Evolutionary conservation across 2,329 filamentous ascomycete genomes (phyloP).

Genomic region (Polytolypa hystricis): DNA sequence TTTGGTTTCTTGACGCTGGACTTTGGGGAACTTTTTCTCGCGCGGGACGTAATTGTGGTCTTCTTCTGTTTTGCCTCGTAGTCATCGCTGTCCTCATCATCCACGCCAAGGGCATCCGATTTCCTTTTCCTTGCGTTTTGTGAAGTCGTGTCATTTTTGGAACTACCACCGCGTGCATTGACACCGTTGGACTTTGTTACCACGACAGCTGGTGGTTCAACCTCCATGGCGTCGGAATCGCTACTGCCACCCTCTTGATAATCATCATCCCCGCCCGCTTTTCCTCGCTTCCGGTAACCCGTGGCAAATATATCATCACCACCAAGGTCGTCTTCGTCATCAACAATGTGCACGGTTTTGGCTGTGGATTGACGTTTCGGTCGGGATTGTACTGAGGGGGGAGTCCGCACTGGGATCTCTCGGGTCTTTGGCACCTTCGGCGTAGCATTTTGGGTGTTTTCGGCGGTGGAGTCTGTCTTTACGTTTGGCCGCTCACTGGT

Average conservation of each 20-base stretch:
- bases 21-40: constrained; percentile 25
- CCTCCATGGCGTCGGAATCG: constrained; percentile 54
- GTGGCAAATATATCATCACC: constrained; percentile 79
- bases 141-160: constrained; percentile 42
- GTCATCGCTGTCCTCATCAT: constrained; percentile 44
- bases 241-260: constrained; percentile 57
- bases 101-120: constrained; percentile 42
- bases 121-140: constrained; percentile 47
- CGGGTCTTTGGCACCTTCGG: constrained; percentile 33
- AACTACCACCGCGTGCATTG: constrained; percentile 35
- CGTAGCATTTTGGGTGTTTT: constrained; percentile 25
- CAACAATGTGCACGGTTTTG: constrained; percentile 35
- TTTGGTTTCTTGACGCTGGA: constrained; percentile 37
- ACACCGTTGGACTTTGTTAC: constrained; percentile 22
- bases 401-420: constrained; percentile 40
- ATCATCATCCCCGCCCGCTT: constrained; percentile 57
- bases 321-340: constrained; percentile 55
- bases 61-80: constrained; percentile 51
- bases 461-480: constrained; percentile 19
- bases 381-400: constrained; percentile 11
- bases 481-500: constrained; percentile 13
- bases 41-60: constrained; percentile 16
- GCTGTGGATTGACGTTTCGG: constrained; percentile 11
- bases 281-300: constrained; percentile 54
- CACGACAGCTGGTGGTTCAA: constrained; percentile 46